A percentile compares a stretch with the other conserved stretches of the same genome.
phyloP scores from a whole-genome alignment of 2,329 filamentous ascomycete species.

The Pseudopyrenochaeta lycopersici region DNA sequence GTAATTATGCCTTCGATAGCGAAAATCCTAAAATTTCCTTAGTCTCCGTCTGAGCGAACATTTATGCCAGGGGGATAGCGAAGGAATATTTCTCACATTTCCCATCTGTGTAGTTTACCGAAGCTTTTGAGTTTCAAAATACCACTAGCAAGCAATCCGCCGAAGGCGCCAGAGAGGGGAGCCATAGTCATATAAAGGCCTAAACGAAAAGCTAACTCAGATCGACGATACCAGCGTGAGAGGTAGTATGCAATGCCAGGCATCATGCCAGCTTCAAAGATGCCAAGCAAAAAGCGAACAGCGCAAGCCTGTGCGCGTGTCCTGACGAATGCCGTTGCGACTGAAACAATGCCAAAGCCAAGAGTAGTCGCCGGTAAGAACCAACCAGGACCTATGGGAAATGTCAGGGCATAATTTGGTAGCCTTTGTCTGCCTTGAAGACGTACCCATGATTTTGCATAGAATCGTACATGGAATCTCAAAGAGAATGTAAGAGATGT shows the following conservation, averaged over 20 bases:
- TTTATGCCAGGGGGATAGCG: too few species aligned
- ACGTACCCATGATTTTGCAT: conserved; percentile 55
- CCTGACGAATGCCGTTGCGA: conserved; percentile 70
- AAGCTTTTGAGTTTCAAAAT: conserved; percentile 68
- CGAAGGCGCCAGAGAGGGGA: conserved; percentile 73
- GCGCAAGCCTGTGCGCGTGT: conserved; percentile 61
- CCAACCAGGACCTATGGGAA: conserved; percentile 68
- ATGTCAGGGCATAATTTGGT: too few species aligned
- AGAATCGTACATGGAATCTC: conserved; percentile 72
- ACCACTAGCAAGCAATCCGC: conserved; percentile 66
- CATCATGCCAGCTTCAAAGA: conserved; percentile 75
- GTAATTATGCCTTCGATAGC: conserved; percentile 72
- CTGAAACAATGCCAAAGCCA: conserved; percentile 67
- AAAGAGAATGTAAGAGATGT: conserved; percentile 75
- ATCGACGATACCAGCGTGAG: conserved; percentile 73
- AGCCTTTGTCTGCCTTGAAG: too few species aligned
- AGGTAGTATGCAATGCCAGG: conserved; percentile 77
- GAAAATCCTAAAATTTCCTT: conserved; percentile 58
- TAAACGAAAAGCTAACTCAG: conserved; percentile 71
- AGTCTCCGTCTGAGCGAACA: too few species aligned
- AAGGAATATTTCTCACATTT: not conserved
- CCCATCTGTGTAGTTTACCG: conserved; percentile 64
- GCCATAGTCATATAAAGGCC: conserved; percentile 73
- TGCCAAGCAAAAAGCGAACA: conserved; percentile 69
- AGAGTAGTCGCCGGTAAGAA: conserved; percentile 70